Evolutionary conservation across 805 yeast genomes (phyloP), one percentile per base, ranked within the genome.

Genomic region (Tanozyma kutaoensis): DNA sequence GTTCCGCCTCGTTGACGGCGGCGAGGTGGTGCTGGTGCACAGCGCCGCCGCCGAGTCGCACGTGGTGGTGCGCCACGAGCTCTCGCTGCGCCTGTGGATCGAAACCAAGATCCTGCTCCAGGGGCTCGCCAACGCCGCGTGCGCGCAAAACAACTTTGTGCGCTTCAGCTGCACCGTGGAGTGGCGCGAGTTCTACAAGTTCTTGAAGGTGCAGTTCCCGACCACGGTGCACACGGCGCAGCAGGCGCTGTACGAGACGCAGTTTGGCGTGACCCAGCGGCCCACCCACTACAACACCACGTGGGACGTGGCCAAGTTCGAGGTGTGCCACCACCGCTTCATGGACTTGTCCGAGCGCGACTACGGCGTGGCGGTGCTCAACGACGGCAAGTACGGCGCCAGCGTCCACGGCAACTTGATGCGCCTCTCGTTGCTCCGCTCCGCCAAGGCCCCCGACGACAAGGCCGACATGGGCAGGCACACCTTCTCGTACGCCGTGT

Each of bases 291-390:
- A 63, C 57, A 91, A 88, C 48, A 88, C 98, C 1, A 61, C 82
- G 1, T 88, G 97, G 97, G 98, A 88, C 44, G 77, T 78, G 19
- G 97, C 97, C 31, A 86, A 85, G 49, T 88, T 88, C 50, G 98
- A 88, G 53, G 95, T 85, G 8, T 81, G 95, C 44, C 84, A 79
- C 43, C 98, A 91, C 51, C 81, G 81, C 45, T 88, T 82, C 55
- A 88, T 93, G 40, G 98, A 88, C 48, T 73, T 80, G 41, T 78
- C 93, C 15, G 97, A 84, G 43, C 70, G 61, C 49, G 70, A 68
- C 34, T 86, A 82, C 44, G 98, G 98, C 45, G 94, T 85, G 9
- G 66, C 93, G 0, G 55, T 88, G 12, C 47, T 88, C 42, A 88
- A 86, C 48, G 76, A 84, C 52, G 68, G 75, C 45, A 88, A 88